These are phyloP conservation scores for Mortierella sp. DNA, from an alignment of 371 early-diverging fungal species.

Conservation along the genomic window DNA sequence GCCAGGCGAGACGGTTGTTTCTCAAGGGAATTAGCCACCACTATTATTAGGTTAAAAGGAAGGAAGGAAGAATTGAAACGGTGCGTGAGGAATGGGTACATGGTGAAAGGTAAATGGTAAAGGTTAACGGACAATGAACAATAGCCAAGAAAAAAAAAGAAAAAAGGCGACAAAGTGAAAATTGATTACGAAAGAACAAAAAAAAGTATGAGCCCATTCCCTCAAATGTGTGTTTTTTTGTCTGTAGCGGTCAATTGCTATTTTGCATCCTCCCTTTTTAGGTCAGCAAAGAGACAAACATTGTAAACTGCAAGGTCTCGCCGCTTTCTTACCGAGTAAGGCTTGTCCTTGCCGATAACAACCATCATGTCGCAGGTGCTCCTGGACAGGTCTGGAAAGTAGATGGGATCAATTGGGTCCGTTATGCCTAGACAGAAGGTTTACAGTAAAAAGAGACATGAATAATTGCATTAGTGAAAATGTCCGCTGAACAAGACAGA, in stretches of 20 bases:
- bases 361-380: conserved; percentile 51
- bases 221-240: not conserved
- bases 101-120: not conserved
- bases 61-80: too few species aligned
- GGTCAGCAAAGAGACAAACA: not conserved
- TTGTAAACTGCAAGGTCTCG: too few species aligned
- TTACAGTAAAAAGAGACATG: not conserved
- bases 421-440: conserved; percentile 28
- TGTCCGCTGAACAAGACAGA: not conserved
- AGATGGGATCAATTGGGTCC: conserved; percentile 51
- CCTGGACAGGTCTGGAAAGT: conserved; percentile 45
- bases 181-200: conserved; percentile 1
- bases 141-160: not conserved
- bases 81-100: not conserved
- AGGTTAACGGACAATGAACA: not conserved
- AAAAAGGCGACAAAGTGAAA: not conserved
- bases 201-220: not conserved
- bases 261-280: not conserved
- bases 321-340: conserved; percentile 50
- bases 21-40: conserved; percentile 55
- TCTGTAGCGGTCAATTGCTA: not conserved
- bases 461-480: not conserved
- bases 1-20: conserved; percentile 47
- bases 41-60: not conserved
- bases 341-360: conserved; percentile 54